A percentile compares a stretch with the other conserved stretches of the same genome.
Evolutionary conservation across 768 basidiomycete genomes (phyloP).

Genomic region (Podaxis sp.): DNA sequence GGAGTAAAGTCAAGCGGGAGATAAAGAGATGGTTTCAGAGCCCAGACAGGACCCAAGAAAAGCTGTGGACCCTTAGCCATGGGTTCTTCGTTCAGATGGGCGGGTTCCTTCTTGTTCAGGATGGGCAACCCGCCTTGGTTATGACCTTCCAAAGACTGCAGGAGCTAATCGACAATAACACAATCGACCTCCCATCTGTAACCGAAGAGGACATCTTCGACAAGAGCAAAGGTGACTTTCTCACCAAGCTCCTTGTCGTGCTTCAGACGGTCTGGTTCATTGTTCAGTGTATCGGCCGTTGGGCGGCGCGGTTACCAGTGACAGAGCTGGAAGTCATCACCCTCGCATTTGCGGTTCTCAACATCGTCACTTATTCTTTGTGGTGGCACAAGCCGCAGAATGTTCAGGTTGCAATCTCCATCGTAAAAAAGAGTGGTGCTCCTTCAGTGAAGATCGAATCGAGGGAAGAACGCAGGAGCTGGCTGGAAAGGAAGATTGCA

Average conservation of each 20-base stretch:
- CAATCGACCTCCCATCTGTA: constrained; percentile 11
- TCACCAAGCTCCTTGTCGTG: constrained; percentile 19
- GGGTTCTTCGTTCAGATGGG: constrained; percentile 14
- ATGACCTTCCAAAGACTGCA: constrained; percentile 2
- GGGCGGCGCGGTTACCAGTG: not conserved
- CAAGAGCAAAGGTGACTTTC: constrained; percentile 21
- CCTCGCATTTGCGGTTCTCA: not conserved
- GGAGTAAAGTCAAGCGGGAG: not conserved
- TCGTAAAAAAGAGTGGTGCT: not conserved
- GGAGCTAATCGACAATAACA: not conserved
- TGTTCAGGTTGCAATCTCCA: not conserved
- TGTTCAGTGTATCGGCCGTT: constrained; percentile 7
- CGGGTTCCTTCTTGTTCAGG: constrained; percentile 7
- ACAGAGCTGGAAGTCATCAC: not conserved
- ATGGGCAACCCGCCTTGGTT: not conserved
- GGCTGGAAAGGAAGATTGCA: not conserved
- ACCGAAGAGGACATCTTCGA: constrained; percentile 17
- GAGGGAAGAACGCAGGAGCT: not conserved
- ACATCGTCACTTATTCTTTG: not conserved
- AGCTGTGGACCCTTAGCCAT: constrained; percentile 13
- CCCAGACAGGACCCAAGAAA: not conserved
- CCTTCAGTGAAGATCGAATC: not conserved
- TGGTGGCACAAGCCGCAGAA: constrained; percentile 6
- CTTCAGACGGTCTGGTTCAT: constrained; percentile 21
- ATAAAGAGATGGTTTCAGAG: not conserved